These are phyloP conservation scores for Rhizomucor miehei DNA, from an alignment of 371 early-diverging fungal species.

Conservation along the genomic window DNA sequence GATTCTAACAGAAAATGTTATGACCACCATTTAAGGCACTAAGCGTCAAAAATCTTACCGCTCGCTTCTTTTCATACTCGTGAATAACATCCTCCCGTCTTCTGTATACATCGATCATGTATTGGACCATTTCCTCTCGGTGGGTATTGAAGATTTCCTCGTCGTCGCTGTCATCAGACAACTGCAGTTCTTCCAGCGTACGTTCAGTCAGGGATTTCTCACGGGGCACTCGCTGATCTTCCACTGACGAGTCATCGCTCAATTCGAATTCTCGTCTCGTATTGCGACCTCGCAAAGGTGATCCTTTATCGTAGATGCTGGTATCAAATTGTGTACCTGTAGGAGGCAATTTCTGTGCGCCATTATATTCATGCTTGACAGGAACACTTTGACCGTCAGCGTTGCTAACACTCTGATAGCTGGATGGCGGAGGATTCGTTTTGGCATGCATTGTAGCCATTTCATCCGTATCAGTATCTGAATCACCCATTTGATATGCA, in stretches of 20 bases:
- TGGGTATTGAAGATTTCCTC: slow-evolving; percentile 32
- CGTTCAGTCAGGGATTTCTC: slow-evolving; percentile 20
- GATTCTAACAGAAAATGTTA: slow-evolving; percentile 22
- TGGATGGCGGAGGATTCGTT: no score
- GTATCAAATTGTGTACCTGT: background rate
- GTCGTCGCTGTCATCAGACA: slow-evolving; percentile 30
- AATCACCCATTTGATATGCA: slow-evolving; percentile 32
- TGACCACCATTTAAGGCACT: no score
- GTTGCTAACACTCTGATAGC: no score
- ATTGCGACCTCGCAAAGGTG: background rate
- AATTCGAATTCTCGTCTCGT: slow-evolving; percentile 6
- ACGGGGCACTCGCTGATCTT: slow-evolving; percentile 17
- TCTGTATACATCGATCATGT: slow-evolving; percentile 41
- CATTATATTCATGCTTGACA: no score
- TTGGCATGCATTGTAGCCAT: slow-evolving; percentile 1
- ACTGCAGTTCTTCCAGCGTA: slow-evolving; percentile 21
- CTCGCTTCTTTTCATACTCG: slow-evolving; percentile 39
- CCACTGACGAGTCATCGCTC: slow-evolving; percentile 25
- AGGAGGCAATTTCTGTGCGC: no score
- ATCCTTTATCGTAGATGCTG: background rate
- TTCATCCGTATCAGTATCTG: slow-evolving; percentile 41
- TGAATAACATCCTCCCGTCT: slow-evolving; percentile 33
- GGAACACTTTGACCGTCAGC: no score
- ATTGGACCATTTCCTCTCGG: slow-evolving; percentile 38
- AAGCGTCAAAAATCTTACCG: slow-evolving; percentile 31